Evolutionary conservation across 192 early-diverging fungal species (phyloP).

Genomic region (Spinellus fusiger): DNA sequence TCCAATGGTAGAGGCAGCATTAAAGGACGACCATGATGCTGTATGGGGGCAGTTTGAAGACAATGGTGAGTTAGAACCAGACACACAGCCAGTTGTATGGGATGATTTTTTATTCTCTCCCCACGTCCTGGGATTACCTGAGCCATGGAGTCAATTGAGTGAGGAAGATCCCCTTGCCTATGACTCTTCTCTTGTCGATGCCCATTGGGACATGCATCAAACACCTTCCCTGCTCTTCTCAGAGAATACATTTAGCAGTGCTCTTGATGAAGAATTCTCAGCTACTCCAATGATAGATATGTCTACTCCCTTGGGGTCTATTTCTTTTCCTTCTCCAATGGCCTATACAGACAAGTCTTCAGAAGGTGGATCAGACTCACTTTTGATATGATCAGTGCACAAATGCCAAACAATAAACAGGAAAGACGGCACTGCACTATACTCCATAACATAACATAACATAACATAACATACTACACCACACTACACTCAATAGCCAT

Average conservation of each 20-base stretch:
- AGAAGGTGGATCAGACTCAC: no score
- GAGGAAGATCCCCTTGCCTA: conserved; percentile 1
- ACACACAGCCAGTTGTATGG: conserved; percentile 1
- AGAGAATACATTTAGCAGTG: conserved; percentile 7
- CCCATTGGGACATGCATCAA: conserved; percentile 4
- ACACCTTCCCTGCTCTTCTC: conserved; percentile 10
- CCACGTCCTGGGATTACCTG: not conserved
- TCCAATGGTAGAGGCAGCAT: not conserved
- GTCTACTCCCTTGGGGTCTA: not conserved
- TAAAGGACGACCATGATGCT: not conserved
- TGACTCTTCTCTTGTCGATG: not conserved
- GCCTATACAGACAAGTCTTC: not conserved
- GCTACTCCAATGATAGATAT: not conserved
- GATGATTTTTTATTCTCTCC: conserved; percentile 11
- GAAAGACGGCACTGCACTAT: no score
- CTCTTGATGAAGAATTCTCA: conserved; percentile 1
- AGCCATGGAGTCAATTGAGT: conserved; percentile 6
- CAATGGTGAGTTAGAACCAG: not conserved
- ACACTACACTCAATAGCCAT: no score
- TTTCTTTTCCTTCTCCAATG: not conserved
- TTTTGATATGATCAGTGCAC: no score
- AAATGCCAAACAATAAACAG: no score
- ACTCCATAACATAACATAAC: no score
- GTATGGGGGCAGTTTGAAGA: not conserved
- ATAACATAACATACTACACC: no score